phyloP scores from a whole-genome alignment of 2,329 filamentous ascomycete genomes.

The Colletotrichum neosansevieriae region DNA sequence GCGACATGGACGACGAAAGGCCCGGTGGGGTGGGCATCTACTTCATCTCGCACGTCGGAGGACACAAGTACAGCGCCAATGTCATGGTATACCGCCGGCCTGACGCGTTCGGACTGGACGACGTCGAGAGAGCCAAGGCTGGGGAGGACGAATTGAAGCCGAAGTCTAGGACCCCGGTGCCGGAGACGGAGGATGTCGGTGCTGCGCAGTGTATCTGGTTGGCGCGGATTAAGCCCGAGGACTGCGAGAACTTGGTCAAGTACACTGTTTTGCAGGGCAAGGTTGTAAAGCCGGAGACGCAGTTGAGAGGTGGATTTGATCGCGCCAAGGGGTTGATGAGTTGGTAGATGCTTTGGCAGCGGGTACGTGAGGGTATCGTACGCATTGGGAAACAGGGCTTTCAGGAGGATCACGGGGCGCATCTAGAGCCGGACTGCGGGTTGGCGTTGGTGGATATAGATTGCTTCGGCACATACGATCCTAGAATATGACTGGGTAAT shows the following conservation, averaged over 20 bases:
- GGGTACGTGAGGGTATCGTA: background rate
- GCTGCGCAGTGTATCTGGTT: slow-evolving; percentile 95
- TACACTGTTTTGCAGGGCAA: slow-evolving; percentile 95
- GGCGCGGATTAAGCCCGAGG: slow-evolving; percentile 84
- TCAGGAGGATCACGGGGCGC: background rate
- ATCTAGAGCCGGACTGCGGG: background rate
- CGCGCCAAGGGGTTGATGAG: slow-evolving; percentile 82
- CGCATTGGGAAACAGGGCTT: background rate
- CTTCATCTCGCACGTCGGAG: slow-evolving; percentile 96
- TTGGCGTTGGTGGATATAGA: slow-evolving; percentile 13
- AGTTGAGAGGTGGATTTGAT: slow-evolving; percentile 93
- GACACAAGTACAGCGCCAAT: slow-evolving; percentile 96
- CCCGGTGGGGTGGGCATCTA: slow-evolving; percentile 95
- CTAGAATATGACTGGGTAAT: background rate
- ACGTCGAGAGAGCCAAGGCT: slow-evolving; percentile 52
- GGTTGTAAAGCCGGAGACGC: slow-evolving; percentile 87
- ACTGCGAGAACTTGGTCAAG: slow-evolving; percentile 91
- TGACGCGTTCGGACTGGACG: slow-evolving; percentile 67
- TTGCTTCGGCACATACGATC: background rate
- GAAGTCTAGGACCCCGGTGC: slow-evolving; percentile 46
- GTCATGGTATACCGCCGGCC: slow-evolving; percentile 87
- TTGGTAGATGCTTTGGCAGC: slow-evolving; percentile 69
- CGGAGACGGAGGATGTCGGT: slow-evolving; percentile 60
- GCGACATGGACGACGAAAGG: slow-evolving; percentile 88
- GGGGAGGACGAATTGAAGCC: slow-evolving; percentile 52